phyloP scores from a whole-genome alignment of 176 grass and related monocot species.

The Areca catechu region DNA sequence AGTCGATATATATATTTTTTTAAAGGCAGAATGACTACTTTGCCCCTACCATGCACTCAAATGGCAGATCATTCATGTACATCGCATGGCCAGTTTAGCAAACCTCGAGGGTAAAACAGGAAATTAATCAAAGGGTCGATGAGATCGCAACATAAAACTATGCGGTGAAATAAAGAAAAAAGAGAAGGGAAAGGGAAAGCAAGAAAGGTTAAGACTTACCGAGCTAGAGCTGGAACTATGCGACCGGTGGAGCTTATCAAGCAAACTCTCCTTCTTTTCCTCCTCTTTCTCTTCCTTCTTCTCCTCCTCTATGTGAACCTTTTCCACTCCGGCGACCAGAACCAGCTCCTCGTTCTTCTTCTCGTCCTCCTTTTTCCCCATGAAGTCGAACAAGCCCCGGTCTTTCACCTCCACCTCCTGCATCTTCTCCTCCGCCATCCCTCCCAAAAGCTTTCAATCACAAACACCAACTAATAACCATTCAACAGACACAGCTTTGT shows the following conservation, averaged over 20 bases:
- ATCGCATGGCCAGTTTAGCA: too few species aligned
- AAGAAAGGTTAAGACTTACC: conserved; percentile 23
- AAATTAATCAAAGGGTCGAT: too few species aligned
- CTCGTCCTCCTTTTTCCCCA: conserved; percentile 58
- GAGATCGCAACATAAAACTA: background rate
- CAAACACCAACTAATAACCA: background rate
- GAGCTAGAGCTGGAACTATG: conserved; percentile 83
- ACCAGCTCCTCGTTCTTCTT: conserved; percentile 48
- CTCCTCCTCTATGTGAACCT: conserved; percentile 24
- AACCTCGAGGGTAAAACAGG: too few species aligned
- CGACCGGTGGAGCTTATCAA: conserved; percentile 63
- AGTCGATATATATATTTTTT: too few species aligned
- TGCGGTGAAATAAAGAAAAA: background rate
- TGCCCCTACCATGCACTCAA: too few species aligned
- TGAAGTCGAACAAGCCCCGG: conserved; percentile 50
- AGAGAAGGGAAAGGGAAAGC: background rate
- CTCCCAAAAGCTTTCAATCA: background rate
- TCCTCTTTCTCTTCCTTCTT: conserved; percentile 27
- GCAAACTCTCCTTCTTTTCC: conserved; percentile 69
- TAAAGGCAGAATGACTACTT: too few species aligned
- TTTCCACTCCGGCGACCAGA: conserved; percentile 43
- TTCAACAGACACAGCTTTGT: background rate
- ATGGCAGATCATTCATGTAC: too few species aligned
- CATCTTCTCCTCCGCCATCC: conserved; percentile 66
- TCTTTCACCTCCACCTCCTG: conserved; percentile 60